Evolutionary conservation across 495 filamentous ascomycete species (phyloP).

Genomic region (Daldinia childiae): DNA sequence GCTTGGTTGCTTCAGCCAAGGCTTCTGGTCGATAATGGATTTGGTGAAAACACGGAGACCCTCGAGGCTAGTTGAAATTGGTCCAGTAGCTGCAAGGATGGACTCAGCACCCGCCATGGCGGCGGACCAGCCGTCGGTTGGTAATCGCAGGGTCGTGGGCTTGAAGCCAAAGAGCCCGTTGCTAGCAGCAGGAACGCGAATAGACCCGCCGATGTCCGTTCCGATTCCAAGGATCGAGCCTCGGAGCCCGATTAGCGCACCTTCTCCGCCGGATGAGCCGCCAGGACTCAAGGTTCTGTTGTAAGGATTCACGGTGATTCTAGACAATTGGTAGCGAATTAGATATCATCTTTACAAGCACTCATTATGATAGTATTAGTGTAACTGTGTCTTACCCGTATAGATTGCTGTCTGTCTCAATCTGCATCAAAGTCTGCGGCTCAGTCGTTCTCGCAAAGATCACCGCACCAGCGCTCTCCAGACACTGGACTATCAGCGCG

Average conservation of each 20-base stretch:
- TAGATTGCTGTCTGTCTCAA: slow-evolving; percentile 64
- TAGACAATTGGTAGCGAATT: slow-evolving; percentile 42
- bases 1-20: slow-evolving; percentile 69
- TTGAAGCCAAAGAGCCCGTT: slow-evolving; percentile 72
- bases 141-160: slow-evolving; percentile 68
- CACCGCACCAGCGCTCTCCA: slow-evolving; percentile 59
- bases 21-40: slow-evolving; percentile 64
- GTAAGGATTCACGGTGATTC: slow-evolving; percentile 65
- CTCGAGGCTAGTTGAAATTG: slow-evolving; percentile 67
- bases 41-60: slow-evolving; percentile 73
- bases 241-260: slow-evolving; percentile 65
- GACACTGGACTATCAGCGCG: slow-evolving; percentile 57
- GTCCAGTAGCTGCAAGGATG: slow-evolving; percentile 69
- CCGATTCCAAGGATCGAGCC: slow-evolving; percentile 73
- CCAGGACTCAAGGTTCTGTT: slow-evolving; percentile 67
- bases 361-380: not conserved
- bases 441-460: slow-evolving; percentile 65
- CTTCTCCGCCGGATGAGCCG: slow-evolving; percentile 74
- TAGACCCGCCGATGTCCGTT: slow-evolving; percentile 74
- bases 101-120: slow-evolving; percentile 67
- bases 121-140: slow-evolving; percentile 57
- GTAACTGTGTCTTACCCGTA: slow-evolving; percentile 56
- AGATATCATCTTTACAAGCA: slow-evolving; percentile 40
- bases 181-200: slow-evolving; percentile 70
- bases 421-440: slow-evolving; percentile 69